phyloP scores from a whole-genome alignment of 768 basidiomycete species.

The Suillus alpinus region DNA sequence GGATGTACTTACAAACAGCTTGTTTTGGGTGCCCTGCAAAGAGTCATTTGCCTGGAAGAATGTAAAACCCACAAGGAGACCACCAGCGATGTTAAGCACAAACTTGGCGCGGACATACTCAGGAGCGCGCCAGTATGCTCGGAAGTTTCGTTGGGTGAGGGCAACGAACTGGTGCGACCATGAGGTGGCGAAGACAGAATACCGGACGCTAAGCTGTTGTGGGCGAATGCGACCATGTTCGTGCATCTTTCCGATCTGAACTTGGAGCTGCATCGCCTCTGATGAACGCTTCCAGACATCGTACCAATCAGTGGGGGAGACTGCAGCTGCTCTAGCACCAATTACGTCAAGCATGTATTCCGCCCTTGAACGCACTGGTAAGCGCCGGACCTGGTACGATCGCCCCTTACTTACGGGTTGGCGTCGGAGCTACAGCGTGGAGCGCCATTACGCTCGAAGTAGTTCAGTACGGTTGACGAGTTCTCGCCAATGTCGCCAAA shows the following conservation, averaged over 20 bases:
- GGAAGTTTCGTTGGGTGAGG: conserved; percentile 27
- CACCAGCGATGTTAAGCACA: conserved; percentile 30
- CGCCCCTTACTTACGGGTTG: background rate
- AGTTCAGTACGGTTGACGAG: background rate
- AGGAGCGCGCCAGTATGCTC: conserved; percentile 34
- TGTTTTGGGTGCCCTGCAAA: conserved; percentile 38
- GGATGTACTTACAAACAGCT: conserved; percentile 32
- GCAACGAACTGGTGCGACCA: conserved; percentile 32
- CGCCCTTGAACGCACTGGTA: conserved; percentile 20
- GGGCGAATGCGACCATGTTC: conserved; percentile 27
- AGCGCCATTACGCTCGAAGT: conserved; percentile 5
- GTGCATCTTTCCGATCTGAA: conserved; percentile 44
- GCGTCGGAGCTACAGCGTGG: background rate
- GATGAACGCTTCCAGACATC: conserved; percentile 41
- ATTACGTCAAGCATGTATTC: conserved; percentile 48
- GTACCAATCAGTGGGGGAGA: conserved; percentile 44
- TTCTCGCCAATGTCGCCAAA: conserved; percentile 39
- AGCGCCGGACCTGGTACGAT: background rate
- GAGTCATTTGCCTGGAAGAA: conserved; percentile 36
- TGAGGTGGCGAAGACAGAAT: conserved; percentile 30
- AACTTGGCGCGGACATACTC: conserved; percentile 38
- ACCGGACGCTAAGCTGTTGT: conserved; percentile 18
- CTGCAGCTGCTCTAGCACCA: conserved; percentile 49
- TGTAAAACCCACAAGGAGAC: conserved; percentile 39
- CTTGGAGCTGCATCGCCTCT: conserved; percentile 33